These are phyloP conservation scores for Apiotrichum laibachii DNA, from an alignment of 1,284 basidiomycete species.

Conservation along the genomic window DNA sequence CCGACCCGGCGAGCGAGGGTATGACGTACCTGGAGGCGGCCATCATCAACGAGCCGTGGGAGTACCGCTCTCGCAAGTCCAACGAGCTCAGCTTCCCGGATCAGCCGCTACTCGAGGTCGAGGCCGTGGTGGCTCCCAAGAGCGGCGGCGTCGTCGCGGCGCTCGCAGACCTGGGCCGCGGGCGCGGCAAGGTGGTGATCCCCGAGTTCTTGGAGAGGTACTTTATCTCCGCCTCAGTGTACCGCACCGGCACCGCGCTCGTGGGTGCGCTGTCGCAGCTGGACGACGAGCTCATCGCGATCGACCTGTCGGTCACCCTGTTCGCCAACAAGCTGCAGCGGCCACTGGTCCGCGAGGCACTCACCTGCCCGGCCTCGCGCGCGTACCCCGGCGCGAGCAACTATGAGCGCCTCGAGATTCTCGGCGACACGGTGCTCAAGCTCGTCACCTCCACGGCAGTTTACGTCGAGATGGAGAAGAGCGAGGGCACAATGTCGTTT, in stretches of 20 bases:
- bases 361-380: slow-evolving; percentile 23
- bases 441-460: slow-evolving; percentile 29
- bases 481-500: slow-evolving; percentile 18
- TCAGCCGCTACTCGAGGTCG: slow-evolving; percentile 30
- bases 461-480: slow-evolving; percentile 13
- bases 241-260: slow-evolving; percentile 27
- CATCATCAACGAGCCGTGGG: not conserved
- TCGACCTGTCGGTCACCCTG: slow-evolving; percentile 21
- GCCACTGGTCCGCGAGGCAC: slow-evolving; percentile 24
- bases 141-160: slow-evolving; percentile 27
- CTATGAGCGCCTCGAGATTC: slow-evolving; percentile 45
- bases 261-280: slow-evolving; percentile 25
- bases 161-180: not conserved
- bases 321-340: slow-evolving; percentile 16
- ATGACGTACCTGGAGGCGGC: not conserved
- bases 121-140: slow-evolving; percentile 15
- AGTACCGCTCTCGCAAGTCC: not conserved
- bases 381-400: slow-evolving; percentile 10
- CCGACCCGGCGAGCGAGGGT: not conserved
- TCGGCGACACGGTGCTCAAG: slow-evolving; percentile 44
- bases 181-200: slow-evolving; percentile 9
- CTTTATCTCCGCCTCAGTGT: slow-evolving; percentile 29
- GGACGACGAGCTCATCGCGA: slow-evolving; percentile 32
- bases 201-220: slow-evolving; percentile 28
- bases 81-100: slow-evolving; percentile 1